Evolutionary conservation across 2,329 filamentous ascomycete species (phyloP).

Genomic region (Paramyrothecium sp.): DNA sequence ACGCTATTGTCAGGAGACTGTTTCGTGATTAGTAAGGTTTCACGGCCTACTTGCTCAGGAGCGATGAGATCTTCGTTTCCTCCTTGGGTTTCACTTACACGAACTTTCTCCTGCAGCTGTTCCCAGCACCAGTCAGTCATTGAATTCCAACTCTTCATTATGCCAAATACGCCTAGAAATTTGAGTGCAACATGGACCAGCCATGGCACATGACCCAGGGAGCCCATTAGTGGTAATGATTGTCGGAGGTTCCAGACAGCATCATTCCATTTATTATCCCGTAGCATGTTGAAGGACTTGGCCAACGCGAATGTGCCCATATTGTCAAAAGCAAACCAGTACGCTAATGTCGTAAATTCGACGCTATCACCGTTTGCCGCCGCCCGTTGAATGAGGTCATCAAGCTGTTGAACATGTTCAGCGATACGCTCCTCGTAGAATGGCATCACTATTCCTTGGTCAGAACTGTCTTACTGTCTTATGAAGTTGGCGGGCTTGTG

Average conservation of each 20-base stretch:
- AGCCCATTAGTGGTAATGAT: conserved; percentile 24
- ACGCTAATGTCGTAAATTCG: conserved; percentile 17
- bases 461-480: neutral
- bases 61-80: neutral
- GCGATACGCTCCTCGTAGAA: conserved; percentile 12
- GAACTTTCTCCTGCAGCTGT: conserved; percentile 12
- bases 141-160: conserved; percentile 19
- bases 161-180: conserved; percentile 9
- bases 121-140: conserved; percentile 16
- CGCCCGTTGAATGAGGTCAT: conserved; percentile 13
- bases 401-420: conserved; percentile 15
- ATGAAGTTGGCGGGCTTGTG: neutral
- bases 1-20: neutral
- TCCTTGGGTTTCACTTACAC: neutral
- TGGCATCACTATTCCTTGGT: conserved; percentile 7
- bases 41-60: neutral
- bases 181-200: conserved; percentile 19
- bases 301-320: conserved; percentile 35
- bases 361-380: conserved; percentile 8
- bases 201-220: conserved; percentile 24
- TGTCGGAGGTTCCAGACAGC: conserved; percentile 21
- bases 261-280: conserved; percentile 20
- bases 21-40: neutral
- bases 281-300: conserved; percentile 32
- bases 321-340: conserved; percentile 29